Evolutionary conservation across 306 rosid genomes (phyloP), one percentile per base, ranked within the genome.

Genomic region (Vigna nakashimae): DNA sequence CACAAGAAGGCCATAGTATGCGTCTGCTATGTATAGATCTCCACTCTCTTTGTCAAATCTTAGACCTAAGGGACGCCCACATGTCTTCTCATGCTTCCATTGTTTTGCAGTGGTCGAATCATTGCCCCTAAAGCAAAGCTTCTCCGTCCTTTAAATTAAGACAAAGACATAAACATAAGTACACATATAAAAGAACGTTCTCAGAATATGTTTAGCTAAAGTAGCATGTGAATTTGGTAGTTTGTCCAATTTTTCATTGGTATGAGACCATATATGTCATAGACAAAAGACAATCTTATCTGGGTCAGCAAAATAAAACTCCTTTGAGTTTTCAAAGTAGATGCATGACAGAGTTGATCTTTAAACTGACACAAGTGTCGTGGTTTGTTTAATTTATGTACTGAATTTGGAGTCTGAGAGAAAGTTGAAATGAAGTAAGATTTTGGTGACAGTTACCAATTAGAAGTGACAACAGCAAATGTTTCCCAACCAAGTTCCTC

Each of bases 21-120:
- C 92, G 67, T 95, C 98, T 4, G 98, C 98, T 45, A 95, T 87
- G 80, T 88, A 95, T 73, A 92, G 72, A 65, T 92, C 81, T 34
- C 98, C 97, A 72, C 45, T 89, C 74, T 68, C 78, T 82, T 73
- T 87, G 74, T 92, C 88, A 83, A 95, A 95, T 48, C 98, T 91
- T 7, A 95, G 62, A 0, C 99, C 99, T 45, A 95, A 87, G 0
- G 99, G 99, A 46, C 92, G 90, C 56, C 99, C 96, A 16, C 98
- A 95, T 5, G 72, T 75, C 79, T 88, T 88, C 88, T 95, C 99
- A 52, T 88, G 81, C 75, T 89, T 92, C 99, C 99, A 92, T 82
- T 95, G 99, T 85, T 92, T 92, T 0, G 50, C 18, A 13, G 99
- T 95, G 1, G 99, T 92, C 3, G 98, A 92, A 46, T 87, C 93